Base-by-base conservation (phyloP, 768 basidiomycete genomes). In the Cubamyces lactineus region DNA sequence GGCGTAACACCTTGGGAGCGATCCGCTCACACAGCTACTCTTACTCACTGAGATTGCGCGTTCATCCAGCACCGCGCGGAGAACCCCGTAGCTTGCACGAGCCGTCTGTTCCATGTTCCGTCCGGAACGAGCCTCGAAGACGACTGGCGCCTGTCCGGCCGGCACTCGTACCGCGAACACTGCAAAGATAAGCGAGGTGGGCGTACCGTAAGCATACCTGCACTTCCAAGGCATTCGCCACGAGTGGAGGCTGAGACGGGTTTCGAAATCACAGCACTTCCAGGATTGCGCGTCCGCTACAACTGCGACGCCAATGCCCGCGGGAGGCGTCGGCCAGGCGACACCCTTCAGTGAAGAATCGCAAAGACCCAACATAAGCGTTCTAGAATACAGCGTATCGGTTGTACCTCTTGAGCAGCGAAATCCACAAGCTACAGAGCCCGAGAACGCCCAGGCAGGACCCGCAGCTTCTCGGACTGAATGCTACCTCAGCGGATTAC, bases 111-210 rank as follows among this genome's bases (percentile, higher is more conserved):
- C 17, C 57, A 58, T 45, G 28, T 63, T 12, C 45, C 43, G 38
- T 47, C 40, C 2, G 17, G 28, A 2, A 19, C 28, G 47, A 39
- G 38, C 2, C 30, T 59, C 17, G 42, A 59, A 21, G 62, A 63
- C 46, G 57, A 59, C 28, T 63, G 57, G 53, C 53, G 47, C 23
- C 39, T 50, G 11, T 57, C 57, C 26, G 12, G 24, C 43, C n/a
- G 15, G 16, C 62, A 63, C 41, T 47, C 57, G 7, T 50, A 30
- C 23, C 59, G 62, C 46, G 24, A 38, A 1, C 28, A 41, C 16
- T 63, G 62, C 47, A 19, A 40, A 30, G 30, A 59, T 24, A 12
- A 28, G 0, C 17, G 9, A 39, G 53, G 43, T 17, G 45, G 28
- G 46, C 24, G 11, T 8, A 30, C 30, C 8, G 61, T 62, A 19